A percentile compares a stretch with the other conserved stretches of the same genome.
Evolutionary conservation across 2,329 filamentous ascomycete species (phyloP).

Genomic region (Colletotrichum chlorophyti): DNA sequence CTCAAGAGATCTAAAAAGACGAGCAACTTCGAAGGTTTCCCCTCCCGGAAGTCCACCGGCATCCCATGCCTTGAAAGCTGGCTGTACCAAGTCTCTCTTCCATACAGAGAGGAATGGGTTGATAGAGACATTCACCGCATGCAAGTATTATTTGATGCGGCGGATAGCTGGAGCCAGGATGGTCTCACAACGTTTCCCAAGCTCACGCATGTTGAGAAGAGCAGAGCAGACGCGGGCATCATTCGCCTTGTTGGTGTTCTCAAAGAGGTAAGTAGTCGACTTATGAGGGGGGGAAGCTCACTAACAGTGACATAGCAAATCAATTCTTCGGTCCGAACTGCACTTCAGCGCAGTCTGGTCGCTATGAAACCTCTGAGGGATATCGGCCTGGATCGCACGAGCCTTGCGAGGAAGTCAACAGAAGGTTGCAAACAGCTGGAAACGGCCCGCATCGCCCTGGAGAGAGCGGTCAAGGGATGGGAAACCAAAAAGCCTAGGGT

Average conservation of each 20-base stretch:
- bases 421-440: background rate
- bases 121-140: constrained; percentile 14
- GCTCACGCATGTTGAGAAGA: background rate
- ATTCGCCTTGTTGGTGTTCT: background rate
- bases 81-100: constrained; percentile 12
- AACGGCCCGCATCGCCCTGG: background rate
- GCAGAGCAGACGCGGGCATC: background rate
- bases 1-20: background rate
- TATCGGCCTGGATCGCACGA: background rate
- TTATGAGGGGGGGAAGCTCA: too few relatives aligned
- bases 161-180: constrained; percentile 7
- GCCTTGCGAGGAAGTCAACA: background rate
- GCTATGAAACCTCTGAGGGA: constrained; percentile 4
- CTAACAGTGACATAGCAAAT: background rate
- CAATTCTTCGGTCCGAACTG: background rate
- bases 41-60: constrained; percentile 10
- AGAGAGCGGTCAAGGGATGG: background rate
- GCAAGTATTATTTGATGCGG: constrained; percentile 24
- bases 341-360: background rate
- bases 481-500: background rate
- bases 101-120: constrained; percentile 14
- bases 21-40: constrained; percentile 1
- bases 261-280: background rate
- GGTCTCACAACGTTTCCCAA: background rate
- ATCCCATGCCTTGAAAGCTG: constrained; percentile 20